phyloP scores from a whole-genome alignment of 106 monocot species.

The Dendrobium officinale region DNA sequence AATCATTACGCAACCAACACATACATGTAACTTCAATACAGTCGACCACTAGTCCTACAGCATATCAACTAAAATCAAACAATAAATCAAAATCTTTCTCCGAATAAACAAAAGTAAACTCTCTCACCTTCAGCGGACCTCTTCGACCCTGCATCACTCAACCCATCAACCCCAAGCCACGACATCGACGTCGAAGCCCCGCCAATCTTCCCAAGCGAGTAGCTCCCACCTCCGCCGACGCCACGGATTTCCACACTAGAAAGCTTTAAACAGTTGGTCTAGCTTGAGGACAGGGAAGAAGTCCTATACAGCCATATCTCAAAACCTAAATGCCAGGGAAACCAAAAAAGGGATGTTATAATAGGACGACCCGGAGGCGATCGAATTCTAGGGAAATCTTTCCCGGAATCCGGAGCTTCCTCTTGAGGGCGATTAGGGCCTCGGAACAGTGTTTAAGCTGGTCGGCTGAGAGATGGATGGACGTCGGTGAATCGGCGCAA shows the following conservation, averaged over 20 bases:
- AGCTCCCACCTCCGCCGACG: not conserved
- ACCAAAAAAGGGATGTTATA: not conserved
- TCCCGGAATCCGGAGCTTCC: conserved; percentile 20
- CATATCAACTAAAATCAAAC: not conserved
- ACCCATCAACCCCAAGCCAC: conserved; percentile 9
- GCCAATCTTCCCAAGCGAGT: not conserved
- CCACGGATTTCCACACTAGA: not conserved
- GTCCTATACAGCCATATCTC: not conserved
- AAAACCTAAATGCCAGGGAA: not conserved
- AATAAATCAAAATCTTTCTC: not conserved
- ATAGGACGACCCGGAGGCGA: conserved; percentile 25
- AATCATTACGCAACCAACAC: not conserved
- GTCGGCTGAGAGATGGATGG: conserved; percentile 25
- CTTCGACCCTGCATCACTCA: conserved; percentile 10
- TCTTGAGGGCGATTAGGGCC: conserved; percentile 30
- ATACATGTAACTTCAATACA: not conserved
- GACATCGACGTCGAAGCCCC: not conserved
- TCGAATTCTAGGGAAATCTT: conserved; percentile 36
- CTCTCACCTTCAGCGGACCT: conserved; percentile 23
- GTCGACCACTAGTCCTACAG: not conserved
- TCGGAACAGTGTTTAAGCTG: conserved; percentile 39
- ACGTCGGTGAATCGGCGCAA: conserved; percentile 29
- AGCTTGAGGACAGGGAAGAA: conserved; percentile 9
- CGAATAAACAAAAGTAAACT: not conserved
- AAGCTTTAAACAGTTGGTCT: not conserved